Evolutionary conservation across 805 yeast genomes (phyloP).

Genomic region (Kodamaea kakaduensis): DNA sequence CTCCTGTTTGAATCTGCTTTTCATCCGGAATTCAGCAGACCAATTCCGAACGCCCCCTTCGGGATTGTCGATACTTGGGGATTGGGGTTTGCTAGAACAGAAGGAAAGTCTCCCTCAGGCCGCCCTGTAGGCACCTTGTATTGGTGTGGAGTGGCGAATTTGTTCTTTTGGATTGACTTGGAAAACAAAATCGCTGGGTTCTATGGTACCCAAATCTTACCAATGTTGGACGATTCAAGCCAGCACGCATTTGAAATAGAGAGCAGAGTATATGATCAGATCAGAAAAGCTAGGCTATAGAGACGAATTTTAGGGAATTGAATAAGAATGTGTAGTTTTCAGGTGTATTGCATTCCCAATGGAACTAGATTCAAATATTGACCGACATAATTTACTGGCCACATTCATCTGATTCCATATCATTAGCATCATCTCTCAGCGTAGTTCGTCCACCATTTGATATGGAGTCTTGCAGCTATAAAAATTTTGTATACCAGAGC

Average conservation of each 20-base stretch:
- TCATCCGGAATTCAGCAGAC: not conserved
- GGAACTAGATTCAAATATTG: too few relatives aligned
- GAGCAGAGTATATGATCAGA: conserved; percentile 21
- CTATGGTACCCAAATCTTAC: conserved; percentile 38
- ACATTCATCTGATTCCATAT: too few relatives aligned
- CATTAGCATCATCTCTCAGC: too few relatives aligned
- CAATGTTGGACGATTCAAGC: conserved; percentile 25
- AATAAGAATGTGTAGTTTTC: too few relatives aligned
- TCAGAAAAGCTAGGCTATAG: conserved; percentile 7
- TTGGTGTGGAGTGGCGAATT: conserved; percentile 41
- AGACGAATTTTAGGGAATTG: too few relatives aligned
- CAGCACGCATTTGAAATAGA: conserved; percentile 22
- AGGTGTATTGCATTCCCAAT: too few relatives aligned
- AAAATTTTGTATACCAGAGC: too few relatives aligned
- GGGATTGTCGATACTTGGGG: conserved; percentile 8
- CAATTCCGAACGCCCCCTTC: conserved; percentile 7
- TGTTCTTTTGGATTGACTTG: conserved; percentile 38
- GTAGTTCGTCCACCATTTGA: too few relatives aligned
- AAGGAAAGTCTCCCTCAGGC: conserved; percentile 26
- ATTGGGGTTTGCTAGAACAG: conserved; percentile 12
- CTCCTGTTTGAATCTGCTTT: conserved; percentile 2
- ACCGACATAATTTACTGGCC: too few relatives aligned
- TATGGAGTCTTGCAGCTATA: too few relatives aligned
- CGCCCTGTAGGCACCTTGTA: conserved; percentile 32
- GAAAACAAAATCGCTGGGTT: conserved; percentile 36